These are phyloP conservation scores for Carex arenaria DNA, from an alignment of 202 grass and related monocot species.

Conservation along the genomic window DNA sequence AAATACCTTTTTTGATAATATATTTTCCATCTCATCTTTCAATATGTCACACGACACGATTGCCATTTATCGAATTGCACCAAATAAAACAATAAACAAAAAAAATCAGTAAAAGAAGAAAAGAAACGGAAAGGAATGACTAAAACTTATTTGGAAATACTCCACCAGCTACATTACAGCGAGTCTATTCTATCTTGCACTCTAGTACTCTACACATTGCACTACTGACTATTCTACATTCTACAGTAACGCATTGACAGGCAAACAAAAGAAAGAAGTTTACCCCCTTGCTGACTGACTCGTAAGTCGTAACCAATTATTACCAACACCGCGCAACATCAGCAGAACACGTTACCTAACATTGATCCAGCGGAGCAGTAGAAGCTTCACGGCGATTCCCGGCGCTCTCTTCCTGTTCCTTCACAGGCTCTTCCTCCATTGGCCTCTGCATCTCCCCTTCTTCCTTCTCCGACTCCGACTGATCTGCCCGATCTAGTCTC, in stretches of 20 bases:
- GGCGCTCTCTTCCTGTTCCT: neutral
- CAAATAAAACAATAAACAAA: neutral
- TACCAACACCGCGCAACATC: neutral
- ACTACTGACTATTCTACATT: neutral
- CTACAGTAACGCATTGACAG: neutral
- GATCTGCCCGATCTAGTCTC: neutral
- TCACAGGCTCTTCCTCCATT: neutral
- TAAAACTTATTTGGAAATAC: slow-evolving; percentile 10
- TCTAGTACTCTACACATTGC: neutral
- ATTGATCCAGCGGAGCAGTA: neutral
- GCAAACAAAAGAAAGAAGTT: neutral
- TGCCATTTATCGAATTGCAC: neutral
- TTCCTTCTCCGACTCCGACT: slow-evolving; percentile 21
- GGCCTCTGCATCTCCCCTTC: neutral
- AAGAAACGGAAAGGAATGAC: neutral
- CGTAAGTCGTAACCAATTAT: neutral
- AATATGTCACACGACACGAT: neutral
- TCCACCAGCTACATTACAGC: neutral
- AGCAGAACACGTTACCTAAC: slow-evolving; percentile 1
- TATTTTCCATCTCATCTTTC: neutral
- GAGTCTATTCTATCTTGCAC: slow-evolving; percentile 5
- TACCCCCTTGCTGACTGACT: neutral
- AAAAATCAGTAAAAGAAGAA: neutral
- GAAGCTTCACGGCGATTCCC: neutral
- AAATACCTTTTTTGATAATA: neutral